Base-by-base conservation (phyloP, 192 early-diverging fungal species). In the Mortierella antarctica region DNA sequence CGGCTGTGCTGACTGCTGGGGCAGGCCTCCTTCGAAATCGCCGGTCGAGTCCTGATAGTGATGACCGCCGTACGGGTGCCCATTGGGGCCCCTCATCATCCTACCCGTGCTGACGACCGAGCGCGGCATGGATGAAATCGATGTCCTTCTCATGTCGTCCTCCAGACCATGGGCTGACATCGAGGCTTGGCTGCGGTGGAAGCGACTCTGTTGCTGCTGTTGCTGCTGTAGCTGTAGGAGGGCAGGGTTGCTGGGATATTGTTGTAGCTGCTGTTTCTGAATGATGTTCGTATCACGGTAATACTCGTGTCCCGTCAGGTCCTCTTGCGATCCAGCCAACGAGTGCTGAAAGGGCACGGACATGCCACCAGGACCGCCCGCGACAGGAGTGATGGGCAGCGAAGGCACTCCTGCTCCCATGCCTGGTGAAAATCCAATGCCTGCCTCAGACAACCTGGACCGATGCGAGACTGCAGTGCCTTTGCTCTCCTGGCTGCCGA, bases 401-500 rank as follows among this genome's bases (percentile, higher is more conserved):
- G 66, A 31, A 20, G 65, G 41, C 41, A 54, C 62, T 4, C 47
- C 14, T 41, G 45, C 62, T 7, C 39, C 31, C 6, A 20, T 20
- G 5, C 39, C 49, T 15, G 18, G 65, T 41, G 18, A 23, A 53
- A 44, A 15, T 42, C 52, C 51, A 12, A 31, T 57, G 20, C 42
- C 60, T 41, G 57, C 47, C 51, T 83, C 65, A 7, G 83, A 69
- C 15, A 65, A 40, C 62, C 83, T 82, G 48, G 83, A 85, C 11
- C 63, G 74, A 64, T 86, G 83, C 7, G 80, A 73, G 21, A 80
- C 56, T 10, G 57, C 67, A 10, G 86, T 87, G 20, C 74, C 74
- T 23, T 83, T 83, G 50, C 83, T 87, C 58, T 88, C 87, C 55
- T 85, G 84, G n/a, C 83, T 85, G 21, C 84, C 84, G 1, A 82